Evolutionary conservation across 257 asterid species (phyloP).

Genomic region (Solanum commersonii): DNA sequence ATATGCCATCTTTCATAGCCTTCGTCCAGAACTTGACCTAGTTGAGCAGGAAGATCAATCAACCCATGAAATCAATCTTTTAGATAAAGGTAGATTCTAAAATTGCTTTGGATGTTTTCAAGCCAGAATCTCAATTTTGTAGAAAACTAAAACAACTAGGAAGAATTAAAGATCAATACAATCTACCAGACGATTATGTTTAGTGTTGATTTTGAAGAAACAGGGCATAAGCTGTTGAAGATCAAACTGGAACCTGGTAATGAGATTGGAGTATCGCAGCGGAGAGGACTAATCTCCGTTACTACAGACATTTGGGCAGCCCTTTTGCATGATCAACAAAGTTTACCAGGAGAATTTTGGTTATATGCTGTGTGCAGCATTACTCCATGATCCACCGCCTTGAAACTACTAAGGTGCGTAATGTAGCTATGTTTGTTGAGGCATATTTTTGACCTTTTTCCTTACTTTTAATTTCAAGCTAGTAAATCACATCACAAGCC

Average conservation of each 20-base stretch:
- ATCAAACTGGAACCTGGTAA: background rate
- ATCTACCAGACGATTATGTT: conserved; percentile 4
- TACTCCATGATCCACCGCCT: background rate
- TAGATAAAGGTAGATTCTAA: conserved; percentile 26
- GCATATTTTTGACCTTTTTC: no score
- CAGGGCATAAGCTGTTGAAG: background rate
- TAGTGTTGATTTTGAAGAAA: conserved; percentile 4
- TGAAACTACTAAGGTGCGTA: no score
- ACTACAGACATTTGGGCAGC: background rate
- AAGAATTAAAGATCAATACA: background rate
- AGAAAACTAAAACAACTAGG: background rate
- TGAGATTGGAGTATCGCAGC: conserved; percentile 8
- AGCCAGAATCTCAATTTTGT: conserved; percentile 1
- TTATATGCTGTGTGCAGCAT: background rate
- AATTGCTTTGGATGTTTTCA: conserved; percentile 19
- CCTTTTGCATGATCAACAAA: background rate
- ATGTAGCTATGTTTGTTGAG: no score
- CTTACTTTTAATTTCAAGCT: no score
- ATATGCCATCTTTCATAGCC: background rate
- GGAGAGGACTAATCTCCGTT: conserved; percentile 1
- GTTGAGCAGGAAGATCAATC: conserved; percentile 30
- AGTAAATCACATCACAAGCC: no score
- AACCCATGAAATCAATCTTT: background rate
- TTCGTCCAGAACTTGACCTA: conserved; percentile 12
- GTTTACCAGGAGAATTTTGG: background rate